Evolutionary conservation across 257 asterid genomes (phyloP).

Genomic region (Agastache rugosa): DNA sequence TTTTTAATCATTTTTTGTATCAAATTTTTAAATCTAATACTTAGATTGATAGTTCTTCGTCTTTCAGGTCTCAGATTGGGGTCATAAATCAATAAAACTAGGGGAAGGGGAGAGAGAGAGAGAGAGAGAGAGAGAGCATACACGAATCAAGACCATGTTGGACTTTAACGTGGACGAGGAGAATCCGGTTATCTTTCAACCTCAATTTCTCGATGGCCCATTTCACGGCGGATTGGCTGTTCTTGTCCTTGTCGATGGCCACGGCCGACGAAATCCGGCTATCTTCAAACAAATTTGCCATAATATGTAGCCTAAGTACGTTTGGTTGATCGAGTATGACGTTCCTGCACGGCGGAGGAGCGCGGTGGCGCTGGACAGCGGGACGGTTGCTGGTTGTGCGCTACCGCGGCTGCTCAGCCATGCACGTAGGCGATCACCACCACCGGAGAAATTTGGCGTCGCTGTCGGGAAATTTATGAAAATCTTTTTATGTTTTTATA

Average conservation of each 20-base stretch:
- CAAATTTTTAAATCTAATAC: no score
- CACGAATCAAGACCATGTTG: conserved; percentile 43
- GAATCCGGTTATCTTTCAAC: conserved; percentile 47
- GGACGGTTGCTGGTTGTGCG: conserved; percentile 34
- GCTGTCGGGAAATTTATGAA: conserved; percentile 1
- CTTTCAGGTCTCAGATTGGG: no score
- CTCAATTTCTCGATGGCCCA: conserved; percentile 78
- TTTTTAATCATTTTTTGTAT: no score
- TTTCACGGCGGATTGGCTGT: conserved; percentile 81
- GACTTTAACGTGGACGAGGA: conserved; percentile 68
- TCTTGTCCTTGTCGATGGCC: conserved; percentile 83
- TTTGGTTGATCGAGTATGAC: background rate
- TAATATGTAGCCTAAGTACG: background rate
- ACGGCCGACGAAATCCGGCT: conserved; percentile 56
- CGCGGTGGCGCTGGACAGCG: conserved; percentile 38
- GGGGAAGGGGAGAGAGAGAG: no score
- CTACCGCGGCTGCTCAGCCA: conserved; percentile 49
- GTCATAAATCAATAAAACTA: no score
- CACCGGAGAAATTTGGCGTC: background rate
- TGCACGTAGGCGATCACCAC: conserved; percentile 35
- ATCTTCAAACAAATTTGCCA: conserved; percentile 38
- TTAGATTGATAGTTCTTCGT: no score
- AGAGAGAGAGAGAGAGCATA: conserved; percentile 44
- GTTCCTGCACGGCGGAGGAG: conserved; percentile 32
- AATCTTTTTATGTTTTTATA: conserved; percentile 20